These are phyloP conservation scores for Fusarium sp. DNA, from an alignment of 2,329 filamentous ascomycete species.

Conservation along the genomic window DNA sequence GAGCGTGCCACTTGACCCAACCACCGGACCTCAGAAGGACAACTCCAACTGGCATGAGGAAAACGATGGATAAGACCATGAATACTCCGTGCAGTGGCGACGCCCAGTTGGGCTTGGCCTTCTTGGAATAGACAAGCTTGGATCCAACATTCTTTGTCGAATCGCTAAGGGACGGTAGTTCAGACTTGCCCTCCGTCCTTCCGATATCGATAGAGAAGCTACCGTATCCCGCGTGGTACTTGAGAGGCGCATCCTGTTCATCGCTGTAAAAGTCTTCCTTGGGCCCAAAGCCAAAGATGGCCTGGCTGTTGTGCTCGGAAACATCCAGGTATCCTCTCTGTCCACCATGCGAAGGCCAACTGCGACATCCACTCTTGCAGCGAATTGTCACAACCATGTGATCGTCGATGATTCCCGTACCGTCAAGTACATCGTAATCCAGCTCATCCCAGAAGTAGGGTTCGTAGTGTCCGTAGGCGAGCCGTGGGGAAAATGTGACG, in stretches of 20 bases:
- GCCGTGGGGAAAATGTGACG: slow-evolving; percentile 69
- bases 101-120: slow-evolving; percentile 55
- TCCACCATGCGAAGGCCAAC: slow-evolving; percentile 57
- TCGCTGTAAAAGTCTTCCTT: slow-evolving; percentile 60
- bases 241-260: slow-evolving; percentile 59
- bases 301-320: slow-evolving; percentile 60
- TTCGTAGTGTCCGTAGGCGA: slow-evolving; percentile 65
- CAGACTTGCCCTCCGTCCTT: slow-evolving; percentile 62
- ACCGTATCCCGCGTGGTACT: slow-evolving; percentile 67
- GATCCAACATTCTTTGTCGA: slow-evolving; percentile 55
- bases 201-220: slow-evolving; percentile 68
- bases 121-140: slow-evolving; percentile 49
- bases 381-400: slow-evolving; percentile 64
- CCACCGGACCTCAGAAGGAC: slow-evolving; percentile 65
- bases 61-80: slow-evolving; percentile 69
- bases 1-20: slow-evolving; percentile 67
- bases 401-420: slow-evolving; percentile 63
- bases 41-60: slow-evolving; percentile 68
- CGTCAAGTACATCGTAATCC: slow-evolving; percentile 59
- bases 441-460: slow-evolving; percentile 62
- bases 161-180: slow-evolving; percentile 55
- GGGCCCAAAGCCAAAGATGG: slow-evolving; percentile 70
- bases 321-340: slow-evolving; percentile 63
- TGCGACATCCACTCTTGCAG: slow-evolving; percentile 65
- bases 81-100: slow-evolving; percentile 62